A percentile compares a stretch with the other conserved stretches of the same genome.
These are phyloP conservation scores for Colletotrichum australisinense DNA, from an alignment of 2,329 filamentous ascomycete genomes.

Conservation along the genomic window DNA sequence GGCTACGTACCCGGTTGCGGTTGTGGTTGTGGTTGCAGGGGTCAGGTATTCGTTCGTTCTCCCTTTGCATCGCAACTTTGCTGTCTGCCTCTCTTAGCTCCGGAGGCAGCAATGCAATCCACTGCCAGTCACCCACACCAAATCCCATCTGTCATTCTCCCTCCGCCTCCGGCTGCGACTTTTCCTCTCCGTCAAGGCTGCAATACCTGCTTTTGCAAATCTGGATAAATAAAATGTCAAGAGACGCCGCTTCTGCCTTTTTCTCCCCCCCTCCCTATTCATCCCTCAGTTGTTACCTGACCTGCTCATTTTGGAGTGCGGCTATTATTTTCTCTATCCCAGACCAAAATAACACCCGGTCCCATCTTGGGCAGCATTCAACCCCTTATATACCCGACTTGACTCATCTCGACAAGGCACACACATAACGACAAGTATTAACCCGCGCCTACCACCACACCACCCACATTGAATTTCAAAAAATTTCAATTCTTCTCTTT, in stretches of 20 bases:
- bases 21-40: too few relatives aligned
- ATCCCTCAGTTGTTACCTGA: neutral
- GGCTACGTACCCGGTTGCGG: too few relatives aligned
- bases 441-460: slow-evolving; percentile 28
- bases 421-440: slow-evolving; percentile 28
- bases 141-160: neutral
- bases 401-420: slow-evolving; percentile 30
- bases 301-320: slow-evolving; percentile 4
- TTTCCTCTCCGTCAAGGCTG: slow-evolving; percentile 16
- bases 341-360: slow-evolving; percentile 27
- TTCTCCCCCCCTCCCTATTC: slow-evolving; percentile 15
- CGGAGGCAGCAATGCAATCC: slow-evolving; percentile 31
- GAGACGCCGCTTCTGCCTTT: slow-evolving; percentile 18
- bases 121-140: slow-evolving; percentile 22
- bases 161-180: slow-evolving; percentile 13
- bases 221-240: slow-evolving; percentile 32
- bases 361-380: slow-evolving; percentile 26
- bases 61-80: slow-evolving; percentile 27
- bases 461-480: slow-evolving; percentile 29
- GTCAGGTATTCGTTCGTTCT: neutral
- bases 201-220: slow-evolving; percentile 25
- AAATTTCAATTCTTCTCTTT: slow-evolving; percentile 2
- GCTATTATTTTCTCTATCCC: slow-evolving; percentile 17
- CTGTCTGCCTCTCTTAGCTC: slow-evolving; percentile 1
- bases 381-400: slow-evolving; percentile 33